Percentiles rank a stretch among this genome's conserved stretches.
phyloP scores from a whole-genome alignment of 805 yeast genomes.

The Starmerella khaoyaiensis region DNA sequence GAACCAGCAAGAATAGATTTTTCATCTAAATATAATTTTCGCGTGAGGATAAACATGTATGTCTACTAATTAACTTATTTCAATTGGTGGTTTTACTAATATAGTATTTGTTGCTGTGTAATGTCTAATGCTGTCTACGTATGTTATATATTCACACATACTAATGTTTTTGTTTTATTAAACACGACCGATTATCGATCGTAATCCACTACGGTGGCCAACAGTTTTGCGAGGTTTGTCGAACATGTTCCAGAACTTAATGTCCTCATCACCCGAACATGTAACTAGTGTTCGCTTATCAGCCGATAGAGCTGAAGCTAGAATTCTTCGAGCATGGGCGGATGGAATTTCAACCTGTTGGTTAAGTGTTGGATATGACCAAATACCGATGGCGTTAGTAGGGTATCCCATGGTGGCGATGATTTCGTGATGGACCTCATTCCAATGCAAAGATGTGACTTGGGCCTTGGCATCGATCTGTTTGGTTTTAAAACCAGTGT shows the following conservation, averaged over 20 bases:
- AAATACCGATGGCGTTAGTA: slow-evolving; percentile 65
- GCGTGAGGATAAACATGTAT: too few species aligned
- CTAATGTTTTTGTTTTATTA: too few species aligned
- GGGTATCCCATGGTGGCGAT: slow-evolving; percentile 94
- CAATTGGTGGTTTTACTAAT: too few species aligned
- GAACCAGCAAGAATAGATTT: too few species aligned
- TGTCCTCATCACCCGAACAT: slow-evolving; percentile 89
- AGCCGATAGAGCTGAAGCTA: slow-evolving; percentile 74
- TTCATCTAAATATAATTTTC: too few species aligned
- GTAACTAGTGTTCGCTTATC: slow-evolving; percentile 86
- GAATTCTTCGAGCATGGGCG: slow-evolving; percentile 83
- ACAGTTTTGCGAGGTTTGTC: too few species aligned
- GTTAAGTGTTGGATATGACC: slow-evolving; percentile 73
- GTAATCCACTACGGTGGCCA: too few species aligned
- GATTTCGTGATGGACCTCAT: slow-evolving; percentile 47
- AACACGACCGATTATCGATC: neutral
- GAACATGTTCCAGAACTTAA: slow-evolving; percentile 87
- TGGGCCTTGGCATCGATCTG: slow-evolving; percentile 87
- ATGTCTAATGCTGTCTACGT: too few species aligned
- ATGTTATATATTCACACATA: too few species aligned
- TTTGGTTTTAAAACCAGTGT: slow-evolving; percentile 75
- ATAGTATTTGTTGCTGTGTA: too few species aligned
- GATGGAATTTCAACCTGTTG: slow-evolving; percentile 72
- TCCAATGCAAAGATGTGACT: slow-evolving; percentile 90
- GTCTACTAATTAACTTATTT: too few species aligned